Conservation (phyloP, 75 land plant species). For the Sequoiadendron giganteum region DNA sequence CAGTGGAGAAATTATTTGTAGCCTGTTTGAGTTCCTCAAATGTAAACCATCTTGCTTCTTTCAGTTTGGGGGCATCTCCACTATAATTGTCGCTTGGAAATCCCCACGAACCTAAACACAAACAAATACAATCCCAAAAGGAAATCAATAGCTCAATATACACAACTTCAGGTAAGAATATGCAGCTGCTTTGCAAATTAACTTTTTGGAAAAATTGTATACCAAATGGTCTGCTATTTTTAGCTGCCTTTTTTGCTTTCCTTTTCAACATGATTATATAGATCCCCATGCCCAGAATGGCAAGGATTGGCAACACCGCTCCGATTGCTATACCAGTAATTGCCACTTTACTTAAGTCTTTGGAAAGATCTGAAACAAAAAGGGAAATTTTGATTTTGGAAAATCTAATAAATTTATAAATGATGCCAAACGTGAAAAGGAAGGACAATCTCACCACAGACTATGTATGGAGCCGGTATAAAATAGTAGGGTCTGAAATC, state of each 20-base stretch:
- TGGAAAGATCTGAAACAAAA: neutral
- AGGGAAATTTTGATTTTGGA: neutral
- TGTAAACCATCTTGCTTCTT: constrained; percentile 58
- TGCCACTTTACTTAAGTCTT: constrained; percentile 22
- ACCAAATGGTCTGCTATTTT: constrained; percentile 63
- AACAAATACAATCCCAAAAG: neutral
- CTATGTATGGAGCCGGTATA: neutral
- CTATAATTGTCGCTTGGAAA: constrained; percentile 22
- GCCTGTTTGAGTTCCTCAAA: constrained; percentile 56
- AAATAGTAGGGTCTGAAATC: constrained; percentile 39
- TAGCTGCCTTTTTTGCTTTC: constrained; percentile 35
- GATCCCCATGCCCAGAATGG: constrained; percentile 31
- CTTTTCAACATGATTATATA: constrained; percentile 61
- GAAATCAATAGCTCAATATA: neutral
- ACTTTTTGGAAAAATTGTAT: neutral
- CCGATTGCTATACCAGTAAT: constrained; percentile 57
- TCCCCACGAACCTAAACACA: constrained; percentile 47
- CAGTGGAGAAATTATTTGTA: constrained; percentile 60
- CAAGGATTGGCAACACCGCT: constrained; percentile 25
- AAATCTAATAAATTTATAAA: neutral
- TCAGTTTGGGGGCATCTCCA: constrained; percentile 45
- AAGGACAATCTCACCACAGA: constrained; percentile 17
- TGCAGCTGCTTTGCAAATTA: neutral
- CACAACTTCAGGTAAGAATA: neutral
- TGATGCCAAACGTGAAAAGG: neutral